These are phyloP conservation scores for Geotrichum fermentans DNA, from an alignment of 1,139 yeast species.

Conservation along the genomic window DNA sequence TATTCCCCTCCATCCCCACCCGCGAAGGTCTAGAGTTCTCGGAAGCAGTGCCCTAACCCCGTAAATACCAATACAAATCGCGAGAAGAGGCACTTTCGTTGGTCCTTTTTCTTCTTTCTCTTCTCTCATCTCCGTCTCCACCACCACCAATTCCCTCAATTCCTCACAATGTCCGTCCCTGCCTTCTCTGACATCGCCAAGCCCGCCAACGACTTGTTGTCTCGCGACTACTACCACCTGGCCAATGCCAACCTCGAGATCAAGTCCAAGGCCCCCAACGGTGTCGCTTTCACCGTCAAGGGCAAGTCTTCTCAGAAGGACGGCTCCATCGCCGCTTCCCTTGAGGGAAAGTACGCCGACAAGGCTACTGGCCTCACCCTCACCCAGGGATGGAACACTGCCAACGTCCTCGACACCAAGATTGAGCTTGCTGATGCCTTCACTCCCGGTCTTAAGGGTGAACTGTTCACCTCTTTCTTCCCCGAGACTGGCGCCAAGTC, in stretches of 20 bases:
- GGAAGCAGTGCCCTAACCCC: background rate
- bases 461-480: slow-evolving; percentile 78
- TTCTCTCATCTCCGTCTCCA: background rate
- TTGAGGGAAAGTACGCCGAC: slow-evolving; percentile 92
- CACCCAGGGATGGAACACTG: slow-evolving; percentile 97
- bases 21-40: too few relatives aligned
- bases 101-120: background rate
- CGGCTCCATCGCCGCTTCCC: slow-evolving; percentile 78
- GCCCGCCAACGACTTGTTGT: slow-evolving; percentile 82
- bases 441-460: slow-evolving; percentile 94
- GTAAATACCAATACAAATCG: too few relatives aligned
- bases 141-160: background rate
- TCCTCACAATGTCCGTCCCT: slow-evolving; percentile 36
- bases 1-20: background rate
- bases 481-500: slow-evolving; percentile 81
- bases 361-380: slow-evolving; percentile 88
- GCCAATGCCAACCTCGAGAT: slow-evolving; percentile 84
- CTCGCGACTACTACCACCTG: slow-evolving; percentile 89
- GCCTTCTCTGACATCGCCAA: slow-evolving; percentile 72
- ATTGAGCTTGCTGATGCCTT: slow-evolving; percentile 87
- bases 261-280: slow-evolving; percentile 92
- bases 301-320: slow-evolving; percentile 80
- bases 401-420: slow-evolving; percentile 88
- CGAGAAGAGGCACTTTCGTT: too few relatives aligned
- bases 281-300: slow-evolving; percentile 90